These are phyloP conservation scores for Paraphaeosphaeria minitans DNA, from an alignment of 2,329 filamentous ascomycete species.

Conservation along the genomic window DNA sequence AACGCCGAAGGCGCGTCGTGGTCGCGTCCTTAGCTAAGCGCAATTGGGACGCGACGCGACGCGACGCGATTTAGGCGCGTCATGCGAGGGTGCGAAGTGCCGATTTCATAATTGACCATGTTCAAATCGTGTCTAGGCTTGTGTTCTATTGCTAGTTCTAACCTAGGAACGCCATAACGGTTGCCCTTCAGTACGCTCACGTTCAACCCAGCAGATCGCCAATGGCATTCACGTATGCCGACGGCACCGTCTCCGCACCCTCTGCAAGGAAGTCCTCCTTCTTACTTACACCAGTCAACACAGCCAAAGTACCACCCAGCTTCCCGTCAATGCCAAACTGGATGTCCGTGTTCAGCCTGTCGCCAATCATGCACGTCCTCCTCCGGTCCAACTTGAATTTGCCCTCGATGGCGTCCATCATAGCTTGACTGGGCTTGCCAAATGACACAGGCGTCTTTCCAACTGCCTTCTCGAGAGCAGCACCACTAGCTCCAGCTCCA, in stretches of 20 bases:
- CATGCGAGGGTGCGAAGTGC: background rate
- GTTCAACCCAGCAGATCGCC: constrained; percentile 67
- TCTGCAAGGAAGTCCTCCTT: constrained; percentile 81
- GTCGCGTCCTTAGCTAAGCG: background rate
- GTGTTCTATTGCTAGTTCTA: background rate
- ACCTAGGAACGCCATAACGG: too few relatives aligned
- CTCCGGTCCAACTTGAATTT: constrained; percentile 88
- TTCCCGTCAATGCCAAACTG: constrained; percentile 90
- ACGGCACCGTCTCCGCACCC: constrained; percentile 71
- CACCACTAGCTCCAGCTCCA: constrained; percentile 82
- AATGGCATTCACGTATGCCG: constrained; percentile 82
- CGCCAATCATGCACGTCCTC: constrained; percentile 93
- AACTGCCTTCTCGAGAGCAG: constrained; percentile 70
- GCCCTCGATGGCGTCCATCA: constrained; percentile 99
- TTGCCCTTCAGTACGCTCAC: background rate
- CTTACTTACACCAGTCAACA: constrained; percentile 86
- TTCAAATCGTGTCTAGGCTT: background rate
- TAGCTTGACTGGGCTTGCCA: constrained; percentile 95
- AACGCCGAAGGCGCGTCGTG: constrained; percentile 5
- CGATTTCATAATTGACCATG: background rate
- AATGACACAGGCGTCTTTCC: constrained; percentile 74
- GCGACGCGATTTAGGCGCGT: background rate
- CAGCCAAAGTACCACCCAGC: constrained; percentile 87
- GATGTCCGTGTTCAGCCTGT: constrained; percentile 93
- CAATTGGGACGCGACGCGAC: background rate